A percentile compares a stretch with the other conserved stretches of the same genome.
These are phyloP conservation scores for Syncephalastrum racemosum DNA, from an alignment of 371 early-diverging fungal genomes.

Conservation along the genomic window DNA sequence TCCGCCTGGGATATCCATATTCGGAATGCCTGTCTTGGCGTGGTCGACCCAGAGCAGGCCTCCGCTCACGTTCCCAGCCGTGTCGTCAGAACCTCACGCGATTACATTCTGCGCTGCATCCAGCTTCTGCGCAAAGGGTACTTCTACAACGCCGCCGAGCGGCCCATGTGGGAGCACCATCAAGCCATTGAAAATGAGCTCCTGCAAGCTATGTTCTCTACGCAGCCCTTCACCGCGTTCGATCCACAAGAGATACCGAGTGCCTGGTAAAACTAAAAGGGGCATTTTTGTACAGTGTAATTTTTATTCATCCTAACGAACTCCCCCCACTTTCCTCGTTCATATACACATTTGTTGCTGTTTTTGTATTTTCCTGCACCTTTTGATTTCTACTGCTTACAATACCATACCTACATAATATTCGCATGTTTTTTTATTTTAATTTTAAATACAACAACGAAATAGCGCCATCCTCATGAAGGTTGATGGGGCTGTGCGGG, in stretches of 20 bases:
- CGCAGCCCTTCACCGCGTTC: conserved; percentile 10
- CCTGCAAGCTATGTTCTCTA: conserved; percentile 11
- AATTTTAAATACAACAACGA: too few species aligned
- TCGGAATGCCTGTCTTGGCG: conserved; percentile 35
- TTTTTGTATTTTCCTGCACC: too few species aligned
- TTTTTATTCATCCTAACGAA: too few species aligned
- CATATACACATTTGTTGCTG: too few species aligned
- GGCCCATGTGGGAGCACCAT: conserved; percentile 34
- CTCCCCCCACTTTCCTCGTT: too few species aligned
- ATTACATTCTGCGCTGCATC: conserved; percentile 34
- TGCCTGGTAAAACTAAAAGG: conserved; percentile 2
- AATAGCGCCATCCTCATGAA: too few species aligned
- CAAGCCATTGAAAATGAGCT: conserved; percentile 26
- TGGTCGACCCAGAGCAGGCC: conserved; percentile 19
- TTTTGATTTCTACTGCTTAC: too few species aligned
- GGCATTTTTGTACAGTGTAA: too few species aligned
- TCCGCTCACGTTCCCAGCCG: conserved; percentile 14
- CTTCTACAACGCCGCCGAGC: conserved; percentile 36
- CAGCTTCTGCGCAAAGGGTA: conserved; percentile 31
- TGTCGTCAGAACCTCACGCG: conserved; percentile 24
- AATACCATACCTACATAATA: too few species aligned
- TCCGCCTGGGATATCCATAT: conserved; percentile 38
- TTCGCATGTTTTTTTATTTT: too few species aligned
- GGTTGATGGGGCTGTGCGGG: too few species aligned
- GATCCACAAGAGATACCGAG: conserved; percentile 4